A percentile compares a stretch with the other conserved stretches of the same genome.
Conservation (phyloP, 2,329 filamentous ascomycete species). For the Exserohilum rostratum region DNA sequence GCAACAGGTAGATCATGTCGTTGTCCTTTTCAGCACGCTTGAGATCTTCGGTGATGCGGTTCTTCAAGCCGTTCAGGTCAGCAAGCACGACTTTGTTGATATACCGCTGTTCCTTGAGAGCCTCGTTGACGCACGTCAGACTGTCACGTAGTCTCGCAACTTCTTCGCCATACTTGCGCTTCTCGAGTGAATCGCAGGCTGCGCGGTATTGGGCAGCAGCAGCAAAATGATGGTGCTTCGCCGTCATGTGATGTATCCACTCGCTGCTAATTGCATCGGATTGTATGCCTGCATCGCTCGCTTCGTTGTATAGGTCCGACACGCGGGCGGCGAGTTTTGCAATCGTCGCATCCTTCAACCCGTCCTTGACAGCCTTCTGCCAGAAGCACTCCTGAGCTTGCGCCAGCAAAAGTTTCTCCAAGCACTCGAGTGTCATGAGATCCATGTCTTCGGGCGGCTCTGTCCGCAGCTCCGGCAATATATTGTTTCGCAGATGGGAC, state of each 20-base stretch:
- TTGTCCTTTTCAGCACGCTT: conserved; percentile 96
- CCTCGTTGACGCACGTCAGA: conserved; percentile 81
- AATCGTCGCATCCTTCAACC: conserved; percentile 89
- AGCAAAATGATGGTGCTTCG: conserved; percentile 96
- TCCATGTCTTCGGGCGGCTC: conserved; percentile 97
- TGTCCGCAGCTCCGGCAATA: conserved; percentile 82
- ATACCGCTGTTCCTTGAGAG: conserved; percentile 81
- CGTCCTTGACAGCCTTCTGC: conserved; percentile 95
- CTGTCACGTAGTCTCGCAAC: conserved; percentile 85
- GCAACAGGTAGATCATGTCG: conserved; percentile 88
- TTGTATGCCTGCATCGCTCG: conserved; percentile 83
- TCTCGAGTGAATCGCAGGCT: conserved; percentile 89
- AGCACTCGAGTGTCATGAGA: conserved; percentile 78
- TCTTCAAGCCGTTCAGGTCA: conserved; percentile 83
- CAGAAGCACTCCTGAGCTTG: conserved; percentile 98
- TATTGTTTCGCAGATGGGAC: conserved; percentile 72
- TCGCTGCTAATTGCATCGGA: conserved; percentile 89
- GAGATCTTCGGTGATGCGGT: conserved; percentile 80
- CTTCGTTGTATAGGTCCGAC: conserved; percentile 85
- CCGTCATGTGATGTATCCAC: conserved; percentile 98
- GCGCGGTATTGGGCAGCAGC: conserved; percentile 93
- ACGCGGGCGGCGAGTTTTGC: conserved; percentile 90
- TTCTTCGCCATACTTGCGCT: conserved; percentile 93
- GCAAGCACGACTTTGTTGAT: conserved; percentile 81
- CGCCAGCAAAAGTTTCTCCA: conserved; percentile 83